Percentiles rank a stretch among this genome's conserved stretches.
Conservation (phyloP, 352 stramenopile species). For the Phytophthora quininea region DNA sequence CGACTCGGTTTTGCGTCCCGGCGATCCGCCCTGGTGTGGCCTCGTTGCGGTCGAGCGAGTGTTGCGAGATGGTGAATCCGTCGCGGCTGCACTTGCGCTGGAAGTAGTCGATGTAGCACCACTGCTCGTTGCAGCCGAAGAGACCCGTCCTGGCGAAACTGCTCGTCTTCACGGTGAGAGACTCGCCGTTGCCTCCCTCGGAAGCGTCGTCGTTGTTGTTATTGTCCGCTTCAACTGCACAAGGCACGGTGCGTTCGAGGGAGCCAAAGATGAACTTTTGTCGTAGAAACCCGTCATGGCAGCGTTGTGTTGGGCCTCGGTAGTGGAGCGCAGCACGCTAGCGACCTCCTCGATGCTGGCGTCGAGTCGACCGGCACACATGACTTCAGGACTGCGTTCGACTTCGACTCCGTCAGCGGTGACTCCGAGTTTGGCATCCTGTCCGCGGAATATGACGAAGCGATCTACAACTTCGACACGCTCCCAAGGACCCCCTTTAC, state of each 20-base stretch:
- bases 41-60: constrained; percentile 10
- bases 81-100: constrained; percentile 16
- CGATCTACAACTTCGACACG: constrained; percentile 17
- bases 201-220: background rate
- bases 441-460: constrained; percentile 20
- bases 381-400: constrained; percentile 14
- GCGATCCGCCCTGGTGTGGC: constrained; percentile 2
- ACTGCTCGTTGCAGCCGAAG: constrained; percentile 37
- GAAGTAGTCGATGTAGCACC: constrained; percentile 38
- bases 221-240: background rate
- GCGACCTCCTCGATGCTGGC: constrained; percentile 30
- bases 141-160: constrained; percentile 28
- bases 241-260: constrained; percentile 16
- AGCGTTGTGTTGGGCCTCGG: constrained; percentile 32
- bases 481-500: constrained; percentile 20
- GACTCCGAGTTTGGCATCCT: background rate
- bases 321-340: constrained; percentile 15
- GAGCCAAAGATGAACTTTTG: constrained; percentile 32
- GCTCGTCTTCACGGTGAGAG: constrained; percentile 32
- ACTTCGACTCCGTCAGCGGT: background rate
- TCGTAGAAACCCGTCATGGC: constrained; percentile 34
- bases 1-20: constrained; percentile 7
- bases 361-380: constrained; percentile 30
- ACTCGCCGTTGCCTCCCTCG: background rate
- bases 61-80: constrained; percentile 37